Conservation (phyloP, 2,329 filamentous ascomycete genomes). For the Xylariaceae sp. region DNA sequence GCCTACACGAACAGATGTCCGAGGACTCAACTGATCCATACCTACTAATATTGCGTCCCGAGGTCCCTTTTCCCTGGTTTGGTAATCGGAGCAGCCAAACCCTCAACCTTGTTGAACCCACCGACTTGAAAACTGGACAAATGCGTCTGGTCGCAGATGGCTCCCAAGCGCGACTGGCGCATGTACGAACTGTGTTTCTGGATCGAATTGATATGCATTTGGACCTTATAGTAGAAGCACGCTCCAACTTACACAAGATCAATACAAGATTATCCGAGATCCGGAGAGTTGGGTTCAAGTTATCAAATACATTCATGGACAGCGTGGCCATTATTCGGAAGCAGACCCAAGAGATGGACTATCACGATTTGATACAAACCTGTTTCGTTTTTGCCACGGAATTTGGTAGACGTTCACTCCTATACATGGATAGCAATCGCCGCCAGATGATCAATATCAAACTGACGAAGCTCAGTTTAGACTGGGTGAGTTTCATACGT, state of each 20-base stretch:
- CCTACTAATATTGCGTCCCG: conserved; percentile 76
- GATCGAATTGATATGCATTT: conserved; percentile 78
- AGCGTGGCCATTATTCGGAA: conserved; percentile 88
- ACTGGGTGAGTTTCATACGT: conserved; percentile 98
- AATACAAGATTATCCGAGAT: conserved; percentile 89
- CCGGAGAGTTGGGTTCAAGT: conserved; percentile 89
- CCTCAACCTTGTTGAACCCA: conserved; percentile 70
- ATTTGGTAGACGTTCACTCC: conserved; percentile 88
- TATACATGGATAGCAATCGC: conserved; percentile 93
- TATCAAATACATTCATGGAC: conserved; percentile 98
- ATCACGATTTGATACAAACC: conserved; percentile 92
- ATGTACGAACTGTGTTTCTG: conserved; percentile 71
- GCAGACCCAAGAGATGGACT: conserved; percentile 77
- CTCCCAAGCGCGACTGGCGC: conserved; percentile 69
- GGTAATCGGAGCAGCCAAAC: conserved; percentile 67
- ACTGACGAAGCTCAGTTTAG: conserved; percentile 83
- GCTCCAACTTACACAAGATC: conserved; percentile 89
- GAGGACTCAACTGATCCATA: conserved; percentile 80
- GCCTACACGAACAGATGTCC: conserved; percentile 48
- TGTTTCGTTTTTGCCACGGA: conserved; percentile 99
- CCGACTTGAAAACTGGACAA: conserved; percentile 82
- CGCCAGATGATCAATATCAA: conserved; percentile 97
- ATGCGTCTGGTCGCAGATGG: conserved; percentile 84
- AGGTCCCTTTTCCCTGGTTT: conserved; percentile 73
- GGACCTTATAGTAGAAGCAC: conserved; percentile 83